phyloP scores from a whole-genome alignment of 306 rosid genomes.

The Sicyos edulis region DNA sequence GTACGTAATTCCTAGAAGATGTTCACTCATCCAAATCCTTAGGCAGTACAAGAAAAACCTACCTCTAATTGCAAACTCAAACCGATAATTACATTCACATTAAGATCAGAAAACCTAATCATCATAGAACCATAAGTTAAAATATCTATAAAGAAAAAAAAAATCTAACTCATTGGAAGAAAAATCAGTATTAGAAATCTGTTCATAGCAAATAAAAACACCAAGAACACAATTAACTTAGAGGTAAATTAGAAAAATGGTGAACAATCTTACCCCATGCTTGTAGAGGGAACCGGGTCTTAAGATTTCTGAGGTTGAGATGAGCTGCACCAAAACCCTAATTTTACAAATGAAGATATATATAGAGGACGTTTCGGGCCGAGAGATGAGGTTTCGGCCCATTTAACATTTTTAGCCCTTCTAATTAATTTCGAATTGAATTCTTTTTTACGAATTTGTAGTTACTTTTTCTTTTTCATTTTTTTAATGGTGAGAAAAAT shows the following conservation, averaged over 20 bases:
- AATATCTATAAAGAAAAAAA: too few species aligned
- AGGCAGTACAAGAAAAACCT: not conserved
- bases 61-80: not conserved
- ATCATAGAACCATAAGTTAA: not conserved
- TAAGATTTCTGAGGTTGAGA: not conserved
- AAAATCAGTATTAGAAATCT: not conserved
- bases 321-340: conserved; percentile 9
- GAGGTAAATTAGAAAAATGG: too few species aligned
- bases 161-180: not conserved
- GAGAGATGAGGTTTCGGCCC: not conserved
- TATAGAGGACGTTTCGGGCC: not conserved
- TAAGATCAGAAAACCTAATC: not conserved
- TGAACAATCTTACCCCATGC: conserved; percentile 6
- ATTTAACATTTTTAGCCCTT: not conserved
- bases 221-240: too few species aligned
- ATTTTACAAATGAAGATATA: not conserved
- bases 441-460: not conserved
- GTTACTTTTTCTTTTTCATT: too few species aligned
- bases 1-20: too few species aligned
- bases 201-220: too few species aligned
- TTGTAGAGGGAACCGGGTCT: not conserved
- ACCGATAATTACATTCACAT: not conserved
- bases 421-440: not conserved
- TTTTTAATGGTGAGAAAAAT: too few species aligned
- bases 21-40: not conserved